A percentile compares a stretch with the other conserved stretches of the same genome.
Evolutionary conservation across 306 rosid genomes (phyloP).

Genomic region (Lupinus albus): DNA sequence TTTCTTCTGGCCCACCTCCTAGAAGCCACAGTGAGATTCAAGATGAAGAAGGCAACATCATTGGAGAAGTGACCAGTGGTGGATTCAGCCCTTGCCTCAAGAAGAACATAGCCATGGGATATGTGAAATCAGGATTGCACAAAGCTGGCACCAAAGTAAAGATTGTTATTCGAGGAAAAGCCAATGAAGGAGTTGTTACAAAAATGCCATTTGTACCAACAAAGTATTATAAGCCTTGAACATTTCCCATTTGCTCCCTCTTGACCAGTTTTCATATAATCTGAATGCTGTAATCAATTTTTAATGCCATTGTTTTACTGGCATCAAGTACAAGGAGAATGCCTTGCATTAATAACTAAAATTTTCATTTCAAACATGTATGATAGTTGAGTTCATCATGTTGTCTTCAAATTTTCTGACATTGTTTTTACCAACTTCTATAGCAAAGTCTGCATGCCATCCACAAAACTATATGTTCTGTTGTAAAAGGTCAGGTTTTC

Average conservation of each 20-base stretch:
- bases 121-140: slow-evolving; percentile 95
- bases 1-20: slow-evolving; percentile 94
- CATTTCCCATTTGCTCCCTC: slow-evolving; percentile 27
- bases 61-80: slow-evolving; percentile 96
- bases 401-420: slow-evolving; percentile 18
- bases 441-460: not conserved
- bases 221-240: slow-evolving; percentile 84
- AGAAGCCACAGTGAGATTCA: slow-evolving; percentile 96
- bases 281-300: slow-evolving; percentile 44
- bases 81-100: slow-evolving; percentile 98
- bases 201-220: slow-evolving; percentile 98
- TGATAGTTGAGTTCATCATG: slow-evolving; percentile 14
- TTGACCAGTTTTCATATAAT: slow-evolving; percentile 43
- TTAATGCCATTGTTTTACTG: slow-evolving; percentile 44
- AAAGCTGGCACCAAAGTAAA: slow-evolving; percentile 92
- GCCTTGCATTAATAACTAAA: slow-evolving; percentile 25
- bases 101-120: slow-evolving; percentile 97
- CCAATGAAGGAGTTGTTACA: slow-evolving; percentile 85
- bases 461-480: not conserved
- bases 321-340: slow-evolving; percentile 34
- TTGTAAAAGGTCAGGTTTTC: too few relatives aligned
- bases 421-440: not conserved
- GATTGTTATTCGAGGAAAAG: slow-evolving; percentile 82
- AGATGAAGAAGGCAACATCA: slow-evolving; percentile 71
- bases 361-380: slow-evolving; percentile 28